Percentiles rank a stretch among this genome's conserved stretches.
phyloP scores from a whole-genome alignment of 768 basidiomycete species.

The Ramaria rubella region DNA sequence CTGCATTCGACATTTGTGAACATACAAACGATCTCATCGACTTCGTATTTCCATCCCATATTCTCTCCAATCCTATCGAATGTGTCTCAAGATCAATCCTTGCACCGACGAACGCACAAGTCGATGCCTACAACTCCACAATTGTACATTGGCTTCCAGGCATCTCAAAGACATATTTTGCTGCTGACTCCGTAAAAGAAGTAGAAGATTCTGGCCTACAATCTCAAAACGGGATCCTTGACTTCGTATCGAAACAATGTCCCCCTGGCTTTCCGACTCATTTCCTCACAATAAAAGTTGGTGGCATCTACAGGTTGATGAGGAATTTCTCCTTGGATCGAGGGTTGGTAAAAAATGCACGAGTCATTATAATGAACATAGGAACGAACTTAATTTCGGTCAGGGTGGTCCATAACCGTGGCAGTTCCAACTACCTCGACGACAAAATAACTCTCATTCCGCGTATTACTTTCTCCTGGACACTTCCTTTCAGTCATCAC shows the following conservation, averaged over 20 bases:
- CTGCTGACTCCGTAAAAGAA: neutral
- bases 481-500: slow-evolving; percentile 17
- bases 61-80: slow-evolving; percentile 20
- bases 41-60: slow-evolving; percentile 23
- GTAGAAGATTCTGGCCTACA: neutral
- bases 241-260: neutral
- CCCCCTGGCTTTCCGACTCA: neutral
- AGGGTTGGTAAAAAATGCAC: no score
- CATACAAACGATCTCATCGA: slow-evolving; percentile 18
- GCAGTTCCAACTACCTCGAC: neutral
- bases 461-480: neutral
- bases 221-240: neutral
- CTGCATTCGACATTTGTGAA: slow-evolving; percentile 15
- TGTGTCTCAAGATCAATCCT: slow-evolving; percentile 10
- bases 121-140: neutral
- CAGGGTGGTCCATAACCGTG: neutral
- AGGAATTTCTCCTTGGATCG: no score
- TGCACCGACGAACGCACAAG: neutral
- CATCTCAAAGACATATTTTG: neutral
- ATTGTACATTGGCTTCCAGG: neutral
- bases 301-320: no score
- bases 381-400: neutral
- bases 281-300: neutral
- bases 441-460: neutral
- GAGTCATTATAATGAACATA: no score